These are phyloP conservation scores for Zygoascus ofunaensis DNA, from an alignment of 805 yeast genomes.

Conservation along the genomic window DNA sequence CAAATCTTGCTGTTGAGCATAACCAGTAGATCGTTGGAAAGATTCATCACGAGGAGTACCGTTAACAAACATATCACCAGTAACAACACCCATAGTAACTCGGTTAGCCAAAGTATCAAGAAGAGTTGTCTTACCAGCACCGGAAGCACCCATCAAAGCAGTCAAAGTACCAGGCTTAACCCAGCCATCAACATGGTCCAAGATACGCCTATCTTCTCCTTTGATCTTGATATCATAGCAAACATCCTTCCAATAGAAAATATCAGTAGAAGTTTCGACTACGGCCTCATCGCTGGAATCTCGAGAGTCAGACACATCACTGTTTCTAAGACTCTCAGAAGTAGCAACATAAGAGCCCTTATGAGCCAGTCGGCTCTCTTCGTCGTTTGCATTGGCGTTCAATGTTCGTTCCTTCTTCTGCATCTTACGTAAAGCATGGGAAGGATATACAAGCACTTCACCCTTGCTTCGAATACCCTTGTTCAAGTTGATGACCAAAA, in stretches of 20 bases:
- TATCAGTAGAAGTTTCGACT: slow-evolving; percentile 21
- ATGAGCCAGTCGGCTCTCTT: slow-evolving; percentile 10
- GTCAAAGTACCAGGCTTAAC: slow-evolving; percentile 77
- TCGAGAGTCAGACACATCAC: slow-evolving; percentile 2
- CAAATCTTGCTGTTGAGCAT: slow-evolving; percentile 70
- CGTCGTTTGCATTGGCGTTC: slow-evolving; percentile 20
- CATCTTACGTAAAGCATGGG: slow-evolving; percentile 12
- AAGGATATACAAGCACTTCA: slow-evolving; percentile 51
- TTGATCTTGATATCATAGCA: slow-evolving; percentile 56
- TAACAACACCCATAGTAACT: slow-evolving; percentile 59
- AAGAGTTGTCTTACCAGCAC: slow-evolving; percentile 74
- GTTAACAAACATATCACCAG: slow-evolving; percentile 59
- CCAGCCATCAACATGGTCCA: slow-evolving; percentile 68
- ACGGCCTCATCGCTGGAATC: slow-evolving; percentile 3
- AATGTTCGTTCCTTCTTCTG: slow-evolving; percentile 6
- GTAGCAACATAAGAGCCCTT: slow-evolving; percentile 12
- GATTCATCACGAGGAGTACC: slow-evolving; percentile 52
- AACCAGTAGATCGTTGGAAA: slow-evolving; percentile 60
- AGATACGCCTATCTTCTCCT: slow-evolving; percentile 45
- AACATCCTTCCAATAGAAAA: slow-evolving; percentile 72
- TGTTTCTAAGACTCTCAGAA: slow-evolving; percentile 1
- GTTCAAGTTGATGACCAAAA: slow-evolving; percentile 41
- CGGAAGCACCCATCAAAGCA: slow-evolving; percentile 70
- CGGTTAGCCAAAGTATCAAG: slow-evolving; percentile 64
- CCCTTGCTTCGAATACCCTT: slow-evolving; percentile 37